These are phyloP conservation scores for Phialemonium atrogriseum DNA, from an alignment of 2,329 filamentous ascomycete species.

Conservation along the genomic window DNA sequence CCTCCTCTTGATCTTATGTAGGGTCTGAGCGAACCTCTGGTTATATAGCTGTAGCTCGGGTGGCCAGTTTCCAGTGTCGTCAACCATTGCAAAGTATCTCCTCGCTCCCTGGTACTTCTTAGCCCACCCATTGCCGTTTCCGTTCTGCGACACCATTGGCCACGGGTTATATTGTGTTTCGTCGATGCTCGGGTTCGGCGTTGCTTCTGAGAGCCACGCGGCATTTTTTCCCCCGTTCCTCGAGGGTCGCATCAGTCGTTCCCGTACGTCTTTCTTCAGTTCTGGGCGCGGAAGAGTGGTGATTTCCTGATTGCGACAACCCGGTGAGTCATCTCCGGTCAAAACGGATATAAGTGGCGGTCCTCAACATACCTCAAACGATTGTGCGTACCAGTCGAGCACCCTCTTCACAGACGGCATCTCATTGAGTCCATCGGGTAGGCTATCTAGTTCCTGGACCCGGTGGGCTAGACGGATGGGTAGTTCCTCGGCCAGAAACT, in stretches of 20 bases:
- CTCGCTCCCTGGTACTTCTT: slow-evolving; percentile 47
- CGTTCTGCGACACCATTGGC: slow-evolving; percentile 36
- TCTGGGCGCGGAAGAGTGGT: slow-evolving; percentile 74
- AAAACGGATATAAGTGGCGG: slow-evolving; percentile 7
- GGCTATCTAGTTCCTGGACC: slow-evolving; percentile 83
- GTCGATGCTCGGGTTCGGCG: slow-evolving; percentile 80
- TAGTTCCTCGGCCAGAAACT: slow-evolving; percentile 96
- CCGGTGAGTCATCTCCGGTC: slow-evolving; percentile 19
- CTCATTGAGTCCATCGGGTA: slow-evolving; percentile 92
- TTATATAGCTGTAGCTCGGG: slow-evolving; percentile 94
- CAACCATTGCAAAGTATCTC: slow-evolving; percentile 86
- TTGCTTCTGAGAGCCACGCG: slow-evolving; percentile 70
- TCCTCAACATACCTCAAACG: slow-evolving; percentile 71
- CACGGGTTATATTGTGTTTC: slow-evolving; percentile 70
- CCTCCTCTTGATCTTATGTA: slow-evolving; percentile 89
- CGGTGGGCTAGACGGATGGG: slow-evolving; percentile 94
- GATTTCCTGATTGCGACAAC: slow-evolving; percentile 62
- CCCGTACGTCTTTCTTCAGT: slow-evolving; percentile 66
- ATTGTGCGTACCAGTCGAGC: slow-evolving; percentile 98
- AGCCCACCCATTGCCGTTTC: slow-evolving; percentile 29
- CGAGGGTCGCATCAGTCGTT: slow-evolving; percentile 65
- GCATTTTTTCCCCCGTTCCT: slow-evolving; percentile 49
- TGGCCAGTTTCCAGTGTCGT: slow-evolving; percentile 84
- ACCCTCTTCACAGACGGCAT: slow-evolving; percentile 96
- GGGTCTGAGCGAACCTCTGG: slow-evolving; percentile 74